Base-by-base conservation (phyloP, 371 early-diverging fungal genomes). In the Coemansia sp. region DNA sequence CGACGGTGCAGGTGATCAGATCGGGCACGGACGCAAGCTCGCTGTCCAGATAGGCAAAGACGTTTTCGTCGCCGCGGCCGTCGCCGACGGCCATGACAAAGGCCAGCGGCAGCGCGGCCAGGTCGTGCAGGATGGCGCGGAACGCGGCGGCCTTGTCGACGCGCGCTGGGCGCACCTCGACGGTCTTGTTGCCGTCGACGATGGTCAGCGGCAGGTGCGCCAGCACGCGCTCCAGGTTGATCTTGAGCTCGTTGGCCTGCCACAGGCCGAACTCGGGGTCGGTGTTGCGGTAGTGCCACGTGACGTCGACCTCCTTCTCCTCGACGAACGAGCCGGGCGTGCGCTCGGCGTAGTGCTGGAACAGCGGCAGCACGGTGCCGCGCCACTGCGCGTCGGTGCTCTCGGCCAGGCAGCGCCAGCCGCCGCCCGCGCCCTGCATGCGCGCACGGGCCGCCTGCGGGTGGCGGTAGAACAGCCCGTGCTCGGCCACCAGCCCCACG, bases 311-410 rank as follows among this genome's bases (percentile, higher is more conserved):
- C 69, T 94, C 94, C 81, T 93, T 94, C 66, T 91, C 88, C 81
- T 96, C 97, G 72, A 96, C 91, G 63, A 87, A 92, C 5, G 93
- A 90, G 5, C 96, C 97, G 5, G 93, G 94, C 11, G 95, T 95
- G 59, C 96, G 92, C 75, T 94, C 96, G 3, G 90, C 88, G 78
- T 97, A 97, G 71, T 93, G 93, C 68, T 92, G 87, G 81, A 97
- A 93, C 47, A 96, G 80, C 34, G 95, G 96, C 9, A 86, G 83
- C 60, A 96, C 93, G 10, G 93, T 90, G 36, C 91, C 90, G 48
- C 91, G 86, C 96, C 96, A 98, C 40, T 84, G 81, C 60, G 89
- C 86, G 69, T 96, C 94, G 1, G 91, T 83, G 41, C 86, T 86
- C 57, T 92, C 91, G 1, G 90, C 88, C 56, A 94, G 82, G 40